These are phyloP conservation scores for Leishmania amazonensis DNA, from an alignment of 208 protist genomes.

Conservation along the genomic window DNA sequence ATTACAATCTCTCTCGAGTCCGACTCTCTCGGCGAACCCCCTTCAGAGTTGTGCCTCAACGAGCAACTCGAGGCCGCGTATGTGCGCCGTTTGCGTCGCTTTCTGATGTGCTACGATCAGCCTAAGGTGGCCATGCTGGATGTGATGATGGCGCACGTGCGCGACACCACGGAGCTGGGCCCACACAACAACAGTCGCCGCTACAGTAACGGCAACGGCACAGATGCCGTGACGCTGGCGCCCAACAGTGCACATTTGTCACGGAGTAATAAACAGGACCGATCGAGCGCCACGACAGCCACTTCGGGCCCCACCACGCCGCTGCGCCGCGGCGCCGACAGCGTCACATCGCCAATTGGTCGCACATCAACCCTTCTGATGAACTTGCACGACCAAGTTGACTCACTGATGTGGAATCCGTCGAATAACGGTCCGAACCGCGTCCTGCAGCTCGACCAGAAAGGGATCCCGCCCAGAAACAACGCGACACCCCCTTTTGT, in stretches of 20 bases:
- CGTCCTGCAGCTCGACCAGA: neutral
- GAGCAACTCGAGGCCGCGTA: constrained; percentile 41
- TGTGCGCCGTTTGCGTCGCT: constrained; percentile 54
- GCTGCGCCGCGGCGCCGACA: neutral
- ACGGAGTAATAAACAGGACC: neutral
- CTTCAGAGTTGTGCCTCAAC: constrained; percentile 30
- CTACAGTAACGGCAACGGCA: neutral
- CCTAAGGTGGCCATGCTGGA: constrained; percentile 62
- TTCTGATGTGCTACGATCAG: constrained; percentile 61
- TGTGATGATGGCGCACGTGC: constrained; percentile 64
- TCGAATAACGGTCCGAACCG: neutral
- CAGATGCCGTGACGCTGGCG: neutral
- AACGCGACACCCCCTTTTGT: neutral
- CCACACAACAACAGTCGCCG: neutral
- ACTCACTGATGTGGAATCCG: neutral
- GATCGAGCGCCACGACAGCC: neutral
- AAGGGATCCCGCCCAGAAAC: no score
- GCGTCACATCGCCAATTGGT: neutral
- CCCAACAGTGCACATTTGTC: neutral
- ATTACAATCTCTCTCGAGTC: constrained; percentile 71
- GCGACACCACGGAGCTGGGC: constrained; percentile 39
- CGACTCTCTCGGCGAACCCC: constrained; percentile 54
- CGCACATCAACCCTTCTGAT: neutral
- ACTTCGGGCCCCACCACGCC: neutral
- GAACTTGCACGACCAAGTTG: neutral